phyloP scores from a whole-genome alignment of 2,329 filamentous ascomycete species.

The Clonostachys sp. region DNA sequence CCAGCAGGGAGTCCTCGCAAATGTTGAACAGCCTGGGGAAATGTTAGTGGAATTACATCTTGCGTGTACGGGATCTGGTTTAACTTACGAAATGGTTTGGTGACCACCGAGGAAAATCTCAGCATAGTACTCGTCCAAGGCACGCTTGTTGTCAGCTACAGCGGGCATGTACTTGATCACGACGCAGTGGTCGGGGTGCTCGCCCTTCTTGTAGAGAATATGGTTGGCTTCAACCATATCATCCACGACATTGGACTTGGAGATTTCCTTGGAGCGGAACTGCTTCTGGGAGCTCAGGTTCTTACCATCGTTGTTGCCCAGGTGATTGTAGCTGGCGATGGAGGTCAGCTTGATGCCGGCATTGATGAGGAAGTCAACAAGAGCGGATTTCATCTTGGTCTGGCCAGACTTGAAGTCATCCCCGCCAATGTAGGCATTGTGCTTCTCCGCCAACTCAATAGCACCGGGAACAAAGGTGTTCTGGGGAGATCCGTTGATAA shows the following conservation, averaged over 20 bases:
- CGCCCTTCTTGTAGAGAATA: slow-evolving; percentile 83
- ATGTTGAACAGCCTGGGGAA: slow-evolving; percentile 82
- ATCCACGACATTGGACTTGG: slow-evolving; percentile 98
- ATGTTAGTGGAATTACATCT: not conserved
- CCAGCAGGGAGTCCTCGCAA: slow-evolving; percentile 95
- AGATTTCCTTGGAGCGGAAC: slow-evolving; percentile 98
- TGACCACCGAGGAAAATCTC: slow-evolving; percentile 99
- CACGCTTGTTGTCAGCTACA: slow-evolving; percentile 98
- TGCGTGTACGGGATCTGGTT: not conserved
- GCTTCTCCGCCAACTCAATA: slow-evolving; percentile 81
- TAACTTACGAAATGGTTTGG: slow-evolving; percentile 80
- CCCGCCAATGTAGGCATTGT: slow-evolving; percentile 87
- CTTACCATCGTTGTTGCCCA: slow-evolving; percentile 99
- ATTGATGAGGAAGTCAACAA: slow-evolving; percentile 97
- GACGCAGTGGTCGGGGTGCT: slow-evolving; percentile 96
- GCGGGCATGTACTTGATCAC: slow-evolving; percentile 99
- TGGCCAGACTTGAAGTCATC: slow-evolving; percentile 99
- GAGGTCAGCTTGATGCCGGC: slow-evolving; percentile 98
- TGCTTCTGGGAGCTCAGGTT: slow-evolving; percentile 96
- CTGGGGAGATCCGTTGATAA: slow-evolving; percentile 99
- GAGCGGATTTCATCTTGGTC: slow-evolving; percentile 99
- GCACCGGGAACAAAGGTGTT: slow-evolving; percentile 98
- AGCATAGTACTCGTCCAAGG: slow-evolving; percentile 97
- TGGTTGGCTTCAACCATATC: slow-evolving; percentile 98
- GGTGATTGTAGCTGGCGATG: slow-evolving; percentile 98